A percentile compares a stretch with the other conserved stretches of the same genome.
Conservation (phyloP, 169 alveolate species). For the Fabrea salina region DNA sequence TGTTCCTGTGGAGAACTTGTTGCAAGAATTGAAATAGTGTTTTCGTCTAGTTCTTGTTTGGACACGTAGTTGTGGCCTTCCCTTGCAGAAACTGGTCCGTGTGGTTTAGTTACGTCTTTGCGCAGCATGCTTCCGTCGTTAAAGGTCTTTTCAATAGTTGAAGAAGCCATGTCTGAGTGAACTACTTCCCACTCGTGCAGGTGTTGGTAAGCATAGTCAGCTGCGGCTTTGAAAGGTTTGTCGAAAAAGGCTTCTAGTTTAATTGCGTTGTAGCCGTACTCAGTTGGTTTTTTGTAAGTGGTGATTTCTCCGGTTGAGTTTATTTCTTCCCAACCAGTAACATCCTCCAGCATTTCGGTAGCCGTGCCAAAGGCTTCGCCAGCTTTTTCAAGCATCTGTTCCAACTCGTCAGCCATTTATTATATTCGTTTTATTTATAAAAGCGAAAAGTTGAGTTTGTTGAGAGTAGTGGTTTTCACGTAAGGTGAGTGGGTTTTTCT, state of each 20-base stretch:
- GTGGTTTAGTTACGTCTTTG: neutral
- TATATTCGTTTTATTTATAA: no score
- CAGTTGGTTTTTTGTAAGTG: neutral
- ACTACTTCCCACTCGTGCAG: neutral
- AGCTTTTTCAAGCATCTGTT: no score
- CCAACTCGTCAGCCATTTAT: no score
- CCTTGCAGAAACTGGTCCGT: slow-evolving; percentile 17
- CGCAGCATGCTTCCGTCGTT: slow-evolving; percentile 20
- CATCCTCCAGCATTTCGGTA: neutral
- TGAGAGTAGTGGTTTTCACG: no score
- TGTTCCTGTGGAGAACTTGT: slow-evolving; percentile 11
- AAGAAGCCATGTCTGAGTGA: neutral
- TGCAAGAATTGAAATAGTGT: neutral
- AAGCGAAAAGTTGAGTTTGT: no score
- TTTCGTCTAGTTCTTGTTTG: slow-evolving; percentile 15
- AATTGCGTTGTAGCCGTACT: neutral
- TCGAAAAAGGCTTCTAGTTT: neutral
- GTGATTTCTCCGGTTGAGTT: neutral
- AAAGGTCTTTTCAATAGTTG: neutral
- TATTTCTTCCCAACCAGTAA: slow-evolving; percentile 2
- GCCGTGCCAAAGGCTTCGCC: neutral
- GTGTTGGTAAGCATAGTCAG: neutral
- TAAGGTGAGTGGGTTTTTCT: no score
- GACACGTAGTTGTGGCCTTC: neutral
- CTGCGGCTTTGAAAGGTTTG: neutral